A percentile compares a stretch with the other conserved stretches of the same genome.
These are phyloP conservation scores for Cudoniella acicularis DNA, from an alignment of 495 filamentous ascomycete genomes.

Conservation along the genomic window DNA sequence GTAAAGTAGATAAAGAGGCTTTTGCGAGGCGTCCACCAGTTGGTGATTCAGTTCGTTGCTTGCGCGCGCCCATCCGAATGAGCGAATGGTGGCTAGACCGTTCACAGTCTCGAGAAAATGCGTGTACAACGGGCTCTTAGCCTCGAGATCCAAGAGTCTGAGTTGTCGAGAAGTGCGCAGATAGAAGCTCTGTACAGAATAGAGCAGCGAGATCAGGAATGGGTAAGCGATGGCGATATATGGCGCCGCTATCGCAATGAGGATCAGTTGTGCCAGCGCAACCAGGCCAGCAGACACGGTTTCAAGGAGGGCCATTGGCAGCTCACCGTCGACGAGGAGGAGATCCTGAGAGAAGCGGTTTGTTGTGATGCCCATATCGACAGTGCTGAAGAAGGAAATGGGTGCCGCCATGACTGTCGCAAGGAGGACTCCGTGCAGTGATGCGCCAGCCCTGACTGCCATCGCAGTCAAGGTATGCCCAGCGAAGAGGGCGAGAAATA, in stretches of 20 bases:
- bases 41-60: slow-evolving; percentile 10
- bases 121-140: slow-evolving; percentile 40
- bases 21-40: slow-evolving; percentile 35
- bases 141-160: slow-evolving; percentile 53
- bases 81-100: slow-evolving; percentile 38
- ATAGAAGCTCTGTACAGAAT: slow-evolving; percentile 48
- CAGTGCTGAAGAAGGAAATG: too few species aligned
- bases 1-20: slow-evolving; percentile 41
- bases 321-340: too few species aligned
- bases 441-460: too few species aligned
- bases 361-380: too few species aligned
- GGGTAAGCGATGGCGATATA: slow-evolving; percentile 30
- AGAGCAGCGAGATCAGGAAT: slow-evolving; percentile 33
- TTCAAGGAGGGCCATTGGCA: too few species aligned
- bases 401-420: too few species aligned
- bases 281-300: background rate
- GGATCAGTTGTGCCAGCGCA: background rate
- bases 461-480: too few species aligned
- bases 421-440: too few species aligned
- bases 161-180: slow-evolving; percentile 54
- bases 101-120: slow-evolving; percentile 40
- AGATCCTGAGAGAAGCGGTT: too few species aligned
- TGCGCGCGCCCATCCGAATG: slow-evolving; percentile 32
- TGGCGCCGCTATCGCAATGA: slow-evolving; percentile 3
- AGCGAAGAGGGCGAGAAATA: too few species aligned